phyloP scores from a whole-genome alignment of 805 yeast genomes.

The Komagataella pastoris region DNA sequence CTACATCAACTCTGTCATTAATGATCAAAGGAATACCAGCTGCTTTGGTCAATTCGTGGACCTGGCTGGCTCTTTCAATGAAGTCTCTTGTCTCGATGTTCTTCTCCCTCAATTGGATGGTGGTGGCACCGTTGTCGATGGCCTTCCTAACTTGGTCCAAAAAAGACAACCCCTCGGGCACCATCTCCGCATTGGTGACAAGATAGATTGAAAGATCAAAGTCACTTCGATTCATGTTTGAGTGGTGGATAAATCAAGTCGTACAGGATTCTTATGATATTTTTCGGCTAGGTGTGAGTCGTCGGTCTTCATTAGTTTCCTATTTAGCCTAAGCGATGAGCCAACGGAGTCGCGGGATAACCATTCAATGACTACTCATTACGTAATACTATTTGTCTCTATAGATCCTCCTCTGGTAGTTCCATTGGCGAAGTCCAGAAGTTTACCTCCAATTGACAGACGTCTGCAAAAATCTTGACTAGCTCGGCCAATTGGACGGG shows the following conservation, averaged over 20 bases:
- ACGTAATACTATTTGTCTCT: not conserved
- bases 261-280: not conserved
- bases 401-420: not conserved
- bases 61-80: conserved; percentile 41
- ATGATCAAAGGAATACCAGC: conserved; percentile 66
- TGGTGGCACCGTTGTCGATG: conserved; percentile 58
- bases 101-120: conserved; percentile 80
- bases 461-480: conserved; percentile 44
- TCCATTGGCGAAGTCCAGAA: conserved; percentile 37
- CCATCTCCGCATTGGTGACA: conserved; percentile 69
- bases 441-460: conserved; percentile 43
- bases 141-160: conserved; percentile 51
- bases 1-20: conserved; percentile 81
- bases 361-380: not conserved
- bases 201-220: conserved; percentile 54
- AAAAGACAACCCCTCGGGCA: conserved; percentile 46
- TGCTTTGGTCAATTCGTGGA: conserved; percentile 47
- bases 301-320: not conserved
- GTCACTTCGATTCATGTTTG: conserved; percentile 5
- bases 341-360: not conserved
- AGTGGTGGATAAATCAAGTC: not conserved
- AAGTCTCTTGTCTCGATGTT: conserved; percentile 54
- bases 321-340: not conserved
- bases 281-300: not conserved
- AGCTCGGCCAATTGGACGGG: conserved; percentile 34